Evolutionary conservation across 2,329 filamentous ascomycete genomes (phyloP).

Genomic region (Massarina eburnea): DNA sequence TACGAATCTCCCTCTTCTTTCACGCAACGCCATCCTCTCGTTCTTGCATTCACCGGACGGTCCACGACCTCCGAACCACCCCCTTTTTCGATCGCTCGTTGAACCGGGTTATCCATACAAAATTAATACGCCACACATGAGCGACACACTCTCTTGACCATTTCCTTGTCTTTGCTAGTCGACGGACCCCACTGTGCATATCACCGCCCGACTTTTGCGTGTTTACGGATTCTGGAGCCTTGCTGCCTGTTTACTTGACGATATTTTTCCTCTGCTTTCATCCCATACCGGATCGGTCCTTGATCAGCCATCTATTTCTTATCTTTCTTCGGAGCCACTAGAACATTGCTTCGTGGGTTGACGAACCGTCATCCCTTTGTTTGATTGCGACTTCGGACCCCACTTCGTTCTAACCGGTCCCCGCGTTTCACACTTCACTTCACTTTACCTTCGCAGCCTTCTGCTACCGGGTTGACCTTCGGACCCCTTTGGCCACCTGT

Average conservation of each 20-base stretch:
- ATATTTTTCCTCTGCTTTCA: constrained; percentile 24
- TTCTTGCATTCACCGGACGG: constrained; percentile 31
- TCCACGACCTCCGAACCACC: constrained; percentile 26
- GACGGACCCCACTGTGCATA: constrained; percentile 43
- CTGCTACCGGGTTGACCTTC: constrained; percentile 41
- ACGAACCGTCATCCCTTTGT: constrained; percentile 36
- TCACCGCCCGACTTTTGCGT: constrained; percentile 40
- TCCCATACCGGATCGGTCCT: constrained; percentile 21
- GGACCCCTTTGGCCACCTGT: constrained; percentile 28
- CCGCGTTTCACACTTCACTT: constrained; percentile 12
- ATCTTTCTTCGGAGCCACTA: constrained; percentile 27
- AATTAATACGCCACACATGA: constrained; percentile 47
- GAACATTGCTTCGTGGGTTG: constrained; percentile 40
- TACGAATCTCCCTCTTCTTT: constrained; percentile 41
- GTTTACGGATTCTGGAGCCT: constrained; percentile 29
- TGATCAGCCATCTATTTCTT: constrained; percentile 37
- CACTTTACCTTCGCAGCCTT: constrained; percentile 24
- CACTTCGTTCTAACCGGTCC: constrained; percentile 20
- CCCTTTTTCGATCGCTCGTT: constrained; percentile 40
- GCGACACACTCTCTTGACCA: constrained; percentile 46
- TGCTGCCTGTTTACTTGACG: constrained; percentile 33
- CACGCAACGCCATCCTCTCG: constrained; percentile 40
- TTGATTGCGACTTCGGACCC: constrained; percentile 35
- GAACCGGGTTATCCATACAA: constrained; percentile 42
- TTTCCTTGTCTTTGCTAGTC: constrained; percentile 45